phyloP scores from a whole-genome alignment of 805 yeast genomes.

The Saccharomycopsis fodiens region DNA sequence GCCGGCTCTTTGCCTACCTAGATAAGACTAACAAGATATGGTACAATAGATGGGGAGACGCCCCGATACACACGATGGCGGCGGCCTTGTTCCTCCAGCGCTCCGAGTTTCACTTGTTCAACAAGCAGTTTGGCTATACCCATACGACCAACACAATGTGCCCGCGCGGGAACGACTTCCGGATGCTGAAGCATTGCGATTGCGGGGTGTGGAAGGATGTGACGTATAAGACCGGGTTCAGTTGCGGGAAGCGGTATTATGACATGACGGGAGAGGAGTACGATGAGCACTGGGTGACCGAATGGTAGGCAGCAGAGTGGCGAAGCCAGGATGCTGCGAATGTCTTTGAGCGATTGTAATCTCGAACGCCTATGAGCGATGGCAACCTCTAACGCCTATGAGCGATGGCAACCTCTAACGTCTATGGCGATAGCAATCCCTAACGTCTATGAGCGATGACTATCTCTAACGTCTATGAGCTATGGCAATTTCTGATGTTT shows the following conservation, averaged over 20 bases:
- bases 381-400: no score
- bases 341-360: no score
- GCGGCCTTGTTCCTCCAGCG: constrained; percentile 46
- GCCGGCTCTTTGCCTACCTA: constrained; percentile 44
- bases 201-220: constrained; percentile 71
- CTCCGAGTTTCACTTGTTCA: constrained; percentile 50
- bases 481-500: no score
- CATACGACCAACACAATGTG: constrained; percentile 55
- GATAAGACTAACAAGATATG: constrained; percentile 62
- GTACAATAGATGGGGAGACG: constrained; percentile 78
- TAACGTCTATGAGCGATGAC: no score
- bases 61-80: constrained; percentile 65
- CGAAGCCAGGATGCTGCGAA: no score
- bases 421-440: no score
- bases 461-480: no score
- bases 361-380: no score
- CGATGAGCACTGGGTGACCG: constrained; percentile 11
- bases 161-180: constrained; percentile 40
- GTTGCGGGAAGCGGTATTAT: constrained; percentile 29
- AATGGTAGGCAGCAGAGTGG: no score
- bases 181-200: constrained; percentile 55
- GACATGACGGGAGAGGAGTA: constrained; percentile 19
- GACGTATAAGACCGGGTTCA: constrained; percentile 44
- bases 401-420: no score
- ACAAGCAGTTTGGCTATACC: constrained; percentile 46